Percentiles rank a stretch among this genome's conserved stretches.
These are phyloP conservation scores for Fraxinus baroniana DNA, from an alignment of 305 asterid genomes.

Conservation along the genomic window DNA sequence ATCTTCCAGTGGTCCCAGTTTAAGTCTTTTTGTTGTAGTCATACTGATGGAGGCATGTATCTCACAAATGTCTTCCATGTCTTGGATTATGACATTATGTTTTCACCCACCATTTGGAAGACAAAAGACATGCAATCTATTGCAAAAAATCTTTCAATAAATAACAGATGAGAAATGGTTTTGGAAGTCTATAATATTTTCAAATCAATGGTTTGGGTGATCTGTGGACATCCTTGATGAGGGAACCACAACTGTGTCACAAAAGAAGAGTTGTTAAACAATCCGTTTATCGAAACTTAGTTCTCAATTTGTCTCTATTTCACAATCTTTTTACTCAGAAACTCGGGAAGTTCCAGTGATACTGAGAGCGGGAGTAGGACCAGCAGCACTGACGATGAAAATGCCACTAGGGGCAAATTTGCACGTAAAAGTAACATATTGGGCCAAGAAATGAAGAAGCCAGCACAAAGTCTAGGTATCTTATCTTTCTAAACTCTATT, in stretches of 20 bases:
- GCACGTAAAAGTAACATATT: conserved; percentile 34
- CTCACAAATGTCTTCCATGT: conserved; percentile 5
- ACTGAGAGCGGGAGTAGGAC: conserved; percentile 38
- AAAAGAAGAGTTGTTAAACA: background rate
- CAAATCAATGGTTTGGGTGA: background rate
- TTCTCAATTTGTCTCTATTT: conserved; percentile 1
- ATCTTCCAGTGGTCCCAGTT: background rate
- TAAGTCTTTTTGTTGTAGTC: background rate
- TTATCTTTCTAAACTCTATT: conserved; percentile 7
- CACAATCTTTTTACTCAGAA: conserved; percentile 38
- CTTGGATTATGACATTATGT: conserved; percentile 5
- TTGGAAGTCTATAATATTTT: background rate
- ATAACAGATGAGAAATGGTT: conserved; percentile 5
- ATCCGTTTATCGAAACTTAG: background rate
- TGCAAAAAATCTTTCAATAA: background rate
- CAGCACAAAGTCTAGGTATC: conserved; percentile 39
- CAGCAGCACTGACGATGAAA: conserved; percentile 64
- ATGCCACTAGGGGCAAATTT: conserved; percentile 30
- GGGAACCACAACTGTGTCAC: background rate
- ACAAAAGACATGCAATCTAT: conserved; percentile 1
- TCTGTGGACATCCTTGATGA: conserved; percentile 14
- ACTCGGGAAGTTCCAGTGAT: conserved; percentile 64
- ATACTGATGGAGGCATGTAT: conserved; percentile 8
- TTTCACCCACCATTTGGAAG: background rate
- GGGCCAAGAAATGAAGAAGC: conserved; percentile 37